Evolutionary conservation across 208 protist species (phyloP), one percentile per base, ranked within the genome.

Genomic region (Leishmania aethiopica): DNA sequence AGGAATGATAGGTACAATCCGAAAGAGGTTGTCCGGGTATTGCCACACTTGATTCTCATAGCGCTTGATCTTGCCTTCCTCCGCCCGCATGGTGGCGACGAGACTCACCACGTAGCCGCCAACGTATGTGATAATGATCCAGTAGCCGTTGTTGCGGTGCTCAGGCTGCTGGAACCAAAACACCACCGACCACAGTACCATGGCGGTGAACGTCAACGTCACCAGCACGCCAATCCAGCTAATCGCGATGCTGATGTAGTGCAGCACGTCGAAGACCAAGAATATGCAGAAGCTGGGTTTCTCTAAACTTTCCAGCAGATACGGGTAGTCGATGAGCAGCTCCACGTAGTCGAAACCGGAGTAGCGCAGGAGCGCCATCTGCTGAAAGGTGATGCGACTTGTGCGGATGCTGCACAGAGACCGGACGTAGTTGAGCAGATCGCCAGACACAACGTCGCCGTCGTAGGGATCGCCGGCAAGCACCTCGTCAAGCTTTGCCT

Each of bases 271-370:
- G 25, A 89, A 85, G 75, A 85, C 78, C 6, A 89, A 53, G 10
- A 49, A 70, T 10, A 82, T 64, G 79, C 77, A 82, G 45, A 85
- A 64, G 37, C 79, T 78, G 7, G 82, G 81, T 57, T 75, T 82
- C 60, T 81, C 77, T 32, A 92, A 55, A 64, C 93, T 84, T 42
- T 86, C 87, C 8, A 89, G 47, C 37, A 97, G 45, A 79, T 97
- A 91, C 15, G 92, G 92, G 74, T 87, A 94, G 67, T 96, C 93
- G 59, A 88, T 83, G 57, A 96, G 83, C 62, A 97, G 88, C 80
- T 92, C 90, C 55, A 91, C 85, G 83, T 94, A 96, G 79, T 95
- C 93, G 86, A 96, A 96, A 5, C 94, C 94, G 19, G 92, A 94
- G 77, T 95, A 90, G 28, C 90, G 89, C 51, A 95, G 87, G 17